phyloP scores from a whole-genome alignment of 495 filamentous ascomycete genomes.

The Parachaetomium inaequale region DNA sequence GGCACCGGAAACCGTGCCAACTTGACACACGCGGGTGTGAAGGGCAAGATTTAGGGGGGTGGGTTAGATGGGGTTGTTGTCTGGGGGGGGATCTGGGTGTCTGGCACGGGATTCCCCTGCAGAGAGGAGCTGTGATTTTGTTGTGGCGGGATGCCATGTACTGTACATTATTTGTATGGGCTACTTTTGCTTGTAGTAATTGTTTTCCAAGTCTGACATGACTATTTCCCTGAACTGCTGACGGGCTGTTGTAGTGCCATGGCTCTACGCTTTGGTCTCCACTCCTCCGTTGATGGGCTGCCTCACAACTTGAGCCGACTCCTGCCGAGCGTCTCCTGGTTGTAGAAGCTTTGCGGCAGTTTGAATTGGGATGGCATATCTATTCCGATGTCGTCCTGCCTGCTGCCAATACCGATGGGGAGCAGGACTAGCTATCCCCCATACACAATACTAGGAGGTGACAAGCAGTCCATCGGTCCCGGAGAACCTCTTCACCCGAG shows the following conservation, averaged over 20 bases:
- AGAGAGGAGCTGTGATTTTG: neutral
- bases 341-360: too few species aligned
- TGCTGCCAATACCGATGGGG: too few species aligned
- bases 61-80: neutral
- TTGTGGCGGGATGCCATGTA: neutral
- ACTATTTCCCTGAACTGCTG: neutral
- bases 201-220: neutral
- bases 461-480: too few species aligned
- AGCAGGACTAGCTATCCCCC: too few species aligned
- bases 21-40: slow-evolving; percentile 39
- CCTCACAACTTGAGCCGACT: neutral
- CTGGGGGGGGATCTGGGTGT: neutral
- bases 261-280: too few species aligned
- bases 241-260: neutral
- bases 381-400: too few species aligned
- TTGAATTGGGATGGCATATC: too few species aligned
- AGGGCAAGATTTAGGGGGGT: slow-evolving; percentile 9
- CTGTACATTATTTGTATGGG: slow-evolving; percentile 18
- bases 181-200: neutral
- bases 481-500: neutral
- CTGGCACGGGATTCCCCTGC: neutral
- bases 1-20: slow-evolving; percentile 72
- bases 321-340: neutral
- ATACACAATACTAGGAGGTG: too few species aligned
- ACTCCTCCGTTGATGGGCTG: neutral